These are phyloP conservation scores for Phyllostachys edulis DNA, from an alignment of 176 grass and related monocot genomes.

Conservation along the genomic window DNA sequence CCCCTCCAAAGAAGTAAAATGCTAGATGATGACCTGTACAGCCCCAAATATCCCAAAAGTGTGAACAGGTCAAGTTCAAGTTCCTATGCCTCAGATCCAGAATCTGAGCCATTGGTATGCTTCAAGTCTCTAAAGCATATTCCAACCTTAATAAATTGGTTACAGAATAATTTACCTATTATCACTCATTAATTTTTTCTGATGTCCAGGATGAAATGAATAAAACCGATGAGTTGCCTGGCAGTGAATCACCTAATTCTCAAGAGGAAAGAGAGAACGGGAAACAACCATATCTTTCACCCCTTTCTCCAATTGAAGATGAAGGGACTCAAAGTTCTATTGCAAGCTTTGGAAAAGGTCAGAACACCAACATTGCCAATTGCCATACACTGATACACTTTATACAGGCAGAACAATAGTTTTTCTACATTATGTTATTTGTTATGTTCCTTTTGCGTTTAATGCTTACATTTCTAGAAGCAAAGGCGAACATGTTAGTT, in stretches of 20 bases:
- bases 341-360: slow-evolving; percentile 46
- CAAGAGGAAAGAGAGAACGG: slow-evolving; percentile 27
- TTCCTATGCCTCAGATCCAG: slow-evolving; percentile 50
- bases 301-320: slow-evolving; percentile 41
- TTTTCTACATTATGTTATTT: slow-evolving; percentile 5
- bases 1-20: slow-evolving; percentile 44
- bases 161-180: slow-evolving; percentile 5
- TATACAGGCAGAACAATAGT: neutral
- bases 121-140: slow-evolving; percentile 34
- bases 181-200: slow-evolving; percentile 21
- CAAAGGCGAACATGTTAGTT: slow-evolving; percentile 11
- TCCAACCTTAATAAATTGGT: slow-evolving; percentile 25
- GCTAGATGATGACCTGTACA: slow-evolving; percentile 39
- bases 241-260: slow-evolving; percentile 32
- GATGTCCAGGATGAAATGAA: slow-evolving; percentile 30
- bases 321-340: slow-evolving; percentile 40
- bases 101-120: slow-evolving; percentile 59
- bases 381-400: slow-evolving; percentile 1
- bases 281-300: slow-evolving; percentile 31
- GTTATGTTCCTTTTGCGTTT: neutral
- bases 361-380: slow-evolving; percentile 2
- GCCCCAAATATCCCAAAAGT: slow-evolving; percentile 43
- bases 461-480: neutral
- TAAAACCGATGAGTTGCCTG: slow-evolving; percentile 39
- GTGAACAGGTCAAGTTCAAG: slow-evolving; percentile 49